Percentiles rank a stretch among this genome's conserved stretches.
These are phyloP conservation scores for Termitomyces sp. DNA, from an alignment of 1,284 basidiomycete species.

Conservation along the genomic window DNA sequence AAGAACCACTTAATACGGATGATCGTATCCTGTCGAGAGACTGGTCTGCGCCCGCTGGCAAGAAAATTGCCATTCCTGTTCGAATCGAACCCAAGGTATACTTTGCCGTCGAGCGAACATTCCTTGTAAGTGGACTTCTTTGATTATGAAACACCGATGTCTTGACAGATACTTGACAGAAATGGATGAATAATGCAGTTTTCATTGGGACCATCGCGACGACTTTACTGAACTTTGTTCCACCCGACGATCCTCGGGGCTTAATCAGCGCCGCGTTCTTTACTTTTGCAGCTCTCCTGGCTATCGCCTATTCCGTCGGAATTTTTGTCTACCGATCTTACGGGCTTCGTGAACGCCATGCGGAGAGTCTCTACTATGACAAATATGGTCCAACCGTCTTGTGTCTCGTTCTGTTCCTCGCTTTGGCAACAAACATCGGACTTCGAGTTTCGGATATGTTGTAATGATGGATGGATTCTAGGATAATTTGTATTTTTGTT, in stretches of 20 bases:
- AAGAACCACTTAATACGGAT: conserved; percentile 34
- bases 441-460: conserved; percentile 50
- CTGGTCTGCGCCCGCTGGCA: conserved; percentile 82
- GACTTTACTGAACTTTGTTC: conserved; percentile 84
- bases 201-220: conserved; percentile 88
- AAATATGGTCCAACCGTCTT: conserved; percentile 81
- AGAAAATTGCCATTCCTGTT: conserved; percentile 88
- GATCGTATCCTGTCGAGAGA: conserved; percentile 65
- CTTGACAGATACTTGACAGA: conserved; percentile 39
- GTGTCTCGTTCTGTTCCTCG: conserved; percentile 65
- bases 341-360: conserved; percentile 69
- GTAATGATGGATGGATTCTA: conserved; percentile 3
- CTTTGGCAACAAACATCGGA: conserved; percentile 74
- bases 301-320: conserved; percentile 83
- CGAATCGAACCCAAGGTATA: conserved; percentile 97
- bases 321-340: conserved; percentile 87
- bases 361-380: conserved; percentile 84
- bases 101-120: conserved; percentile 94
- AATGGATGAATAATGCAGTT: conserved; percentile 93
- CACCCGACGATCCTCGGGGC: conserved; percentile 70
- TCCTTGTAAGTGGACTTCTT: conserved; percentile 50
- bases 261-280: conserved; percentile 84
- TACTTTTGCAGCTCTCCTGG: conserved; percentile 83
- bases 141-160: conserved; percentile 6
- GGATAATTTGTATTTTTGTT: neutral